These are phyloP conservation scores for Novakomyces olei DNA, from an alignment of 805 yeast genomes.

Conservation along the genomic window DNA sequence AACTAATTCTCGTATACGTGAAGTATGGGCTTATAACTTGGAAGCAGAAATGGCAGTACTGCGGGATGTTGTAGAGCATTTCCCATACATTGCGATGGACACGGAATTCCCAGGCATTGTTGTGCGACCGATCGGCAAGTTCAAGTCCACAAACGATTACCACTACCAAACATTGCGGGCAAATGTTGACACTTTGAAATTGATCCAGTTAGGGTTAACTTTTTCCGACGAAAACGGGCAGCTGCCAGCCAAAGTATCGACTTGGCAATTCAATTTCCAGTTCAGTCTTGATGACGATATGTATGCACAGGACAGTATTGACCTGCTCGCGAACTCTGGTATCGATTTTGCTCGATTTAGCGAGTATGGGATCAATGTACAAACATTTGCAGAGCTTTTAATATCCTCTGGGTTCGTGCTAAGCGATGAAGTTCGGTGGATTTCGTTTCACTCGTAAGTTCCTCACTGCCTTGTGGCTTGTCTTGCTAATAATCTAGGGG, in stretches of 20 bases:
- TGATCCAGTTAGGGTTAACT: slow-evolving; percentile 71
- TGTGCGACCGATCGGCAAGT: slow-evolving; percentile 87
- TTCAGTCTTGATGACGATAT: slow-evolving; percentile 57
- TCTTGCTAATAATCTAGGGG: slow-evolving; percentile 24
- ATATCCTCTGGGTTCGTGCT: slow-evolving; percentile 70
- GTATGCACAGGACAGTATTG: slow-evolving; percentile 70
- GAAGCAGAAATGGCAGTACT: slow-evolving; percentile 20
- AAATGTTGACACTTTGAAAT: slow-evolving; percentile 66
- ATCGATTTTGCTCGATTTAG: slow-evolving; percentile 57
- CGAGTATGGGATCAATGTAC: slow-evolving; percentile 53
- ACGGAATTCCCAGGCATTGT: slow-evolving; percentile 93
- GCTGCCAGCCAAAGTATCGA: slow-evolving; percentile 28
- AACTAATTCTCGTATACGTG: slow-evolving; percentile 3
- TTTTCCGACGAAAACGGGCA: slow-evolving; percentile 47
- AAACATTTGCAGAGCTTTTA: slow-evolving; percentile 62
- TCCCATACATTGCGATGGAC: slow-evolving; percentile 30
- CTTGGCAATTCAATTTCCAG: slow-evolving; percentile 93
- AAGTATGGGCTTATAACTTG: slow-evolving; percentile 23
- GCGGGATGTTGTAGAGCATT: slow-evolving; percentile 17
- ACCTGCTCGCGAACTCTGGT: slow-evolving; percentile 59
- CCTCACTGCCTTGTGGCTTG: neutral
- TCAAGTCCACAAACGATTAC: slow-evolving; percentile 71
- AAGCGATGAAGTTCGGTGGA: slow-evolving; percentile 55
- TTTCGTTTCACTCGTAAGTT: slow-evolving; percentile 51
- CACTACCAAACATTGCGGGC: slow-evolving; percentile 89